Percentiles rank a stretch among this genome's conserved stretches.
Conservation (phyloP, 2,329 filamentous ascomycete genomes). For the Alternaria tenuissima region DNA sequence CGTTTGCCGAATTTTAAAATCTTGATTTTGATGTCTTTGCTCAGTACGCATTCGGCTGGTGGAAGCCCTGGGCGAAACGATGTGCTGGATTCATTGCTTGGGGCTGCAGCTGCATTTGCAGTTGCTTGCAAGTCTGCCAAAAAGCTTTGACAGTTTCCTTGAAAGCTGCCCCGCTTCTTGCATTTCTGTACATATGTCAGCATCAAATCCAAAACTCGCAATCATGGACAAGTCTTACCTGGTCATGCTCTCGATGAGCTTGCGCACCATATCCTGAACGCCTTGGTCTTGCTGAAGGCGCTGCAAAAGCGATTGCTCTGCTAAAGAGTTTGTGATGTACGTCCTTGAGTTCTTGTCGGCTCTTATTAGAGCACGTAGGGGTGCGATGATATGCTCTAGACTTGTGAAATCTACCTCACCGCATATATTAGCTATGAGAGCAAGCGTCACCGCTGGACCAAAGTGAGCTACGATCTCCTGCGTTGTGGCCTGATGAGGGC, state of each 20-base stretch:
- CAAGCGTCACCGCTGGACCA: slow-evolving; percentile 40
- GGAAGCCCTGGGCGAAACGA: slow-evolving; percentile 27
- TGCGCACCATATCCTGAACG: slow-evolving; percentile 42
- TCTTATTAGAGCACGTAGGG: slow-evolving; percentile 44
- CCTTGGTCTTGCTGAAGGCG: slow-evolving; percentile 39
- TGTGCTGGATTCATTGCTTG: slow-evolving; percentile 40
- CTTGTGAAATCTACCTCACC: slow-evolving; percentile 48
- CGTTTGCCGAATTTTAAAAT: slow-evolving; percentile 65
- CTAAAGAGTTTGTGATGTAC: slow-evolving; percentile 43
- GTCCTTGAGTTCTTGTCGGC: slow-evolving; percentile 42
- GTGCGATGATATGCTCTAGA: slow-evolving; percentile 43
- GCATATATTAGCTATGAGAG: slow-evolving; percentile 45
- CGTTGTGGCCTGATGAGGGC: slow-evolving; percentile 37
- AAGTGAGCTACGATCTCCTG: slow-evolving; percentile 50
- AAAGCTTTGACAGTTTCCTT: slow-evolving; percentile 48
- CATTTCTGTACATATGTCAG: slow-evolving; percentile 47
- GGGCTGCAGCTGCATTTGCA: slow-evolving; percentile 48
- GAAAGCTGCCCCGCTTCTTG: slow-evolving; percentile 42
- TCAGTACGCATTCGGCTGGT: slow-evolving; percentile 14
- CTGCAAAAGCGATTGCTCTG: slow-evolving; percentile 40
- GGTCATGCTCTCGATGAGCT: slow-evolving; percentile 45
- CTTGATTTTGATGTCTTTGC: background rate
- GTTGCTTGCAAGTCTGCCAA: slow-evolving; percentile 48
- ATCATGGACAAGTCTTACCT: slow-evolving; percentile 30
- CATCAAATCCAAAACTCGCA: background rate